These are phyloP conservation scores for Cryomyces minteri DNA, from an alignment of 495 filamentous ascomycete species.

Conservation along the genomic window DNA sequence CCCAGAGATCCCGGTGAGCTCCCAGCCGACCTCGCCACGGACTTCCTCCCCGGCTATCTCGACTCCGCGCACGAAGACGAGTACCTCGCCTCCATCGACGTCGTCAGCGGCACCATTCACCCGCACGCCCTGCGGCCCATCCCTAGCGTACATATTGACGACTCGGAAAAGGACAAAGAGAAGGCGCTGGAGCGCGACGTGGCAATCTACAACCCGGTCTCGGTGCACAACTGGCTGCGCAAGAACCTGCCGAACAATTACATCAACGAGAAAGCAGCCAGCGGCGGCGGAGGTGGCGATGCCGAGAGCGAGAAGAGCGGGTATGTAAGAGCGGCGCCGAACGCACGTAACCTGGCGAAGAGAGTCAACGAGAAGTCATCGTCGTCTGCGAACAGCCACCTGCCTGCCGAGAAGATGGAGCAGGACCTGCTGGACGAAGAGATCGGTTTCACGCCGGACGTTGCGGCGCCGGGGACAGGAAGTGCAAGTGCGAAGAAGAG, in stretches of 20 bases:
- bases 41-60: slow-evolving; percentile 30
- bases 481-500: slow-evolving; percentile 30
- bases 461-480: slow-evolving; percentile 12
- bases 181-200: slow-evolving; percentile 35
- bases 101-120: slow-evolving; percentile 3
- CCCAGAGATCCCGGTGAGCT: neutral
- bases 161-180: slow-evolving; percentile 18
- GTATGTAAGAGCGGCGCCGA: neutral
- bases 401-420: slow-evolving; percentile 23
- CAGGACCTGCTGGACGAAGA: slow-evolving; percentile 35
- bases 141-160: slow-evolving; percentile 2
- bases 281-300: neutral
- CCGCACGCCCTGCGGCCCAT: slow-evolving; percentile 6
- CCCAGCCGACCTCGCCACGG: slow-evolving; percentile 9
- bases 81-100: slow-evolving; percentile 46
- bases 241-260: slow-evolving; percentile 69
- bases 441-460: slow-evolving; percentile 20
- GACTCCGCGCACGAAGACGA: slow-evolving; percentile 65
- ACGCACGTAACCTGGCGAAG: neutral
- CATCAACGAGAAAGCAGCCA: slow-evolving; percentile 29
- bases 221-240: slow-evolving; percentile 80
- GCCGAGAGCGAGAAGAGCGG: slow-evolving; percentile 3
- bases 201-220: slow-evolving; percentile 50
- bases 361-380: slow-evolving; percentile 10
- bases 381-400: slow-evolving; percentile 1